Conservation (phyloP, 192 early-diverging fungal species). For the Anaeromyces robustus region DNA sequence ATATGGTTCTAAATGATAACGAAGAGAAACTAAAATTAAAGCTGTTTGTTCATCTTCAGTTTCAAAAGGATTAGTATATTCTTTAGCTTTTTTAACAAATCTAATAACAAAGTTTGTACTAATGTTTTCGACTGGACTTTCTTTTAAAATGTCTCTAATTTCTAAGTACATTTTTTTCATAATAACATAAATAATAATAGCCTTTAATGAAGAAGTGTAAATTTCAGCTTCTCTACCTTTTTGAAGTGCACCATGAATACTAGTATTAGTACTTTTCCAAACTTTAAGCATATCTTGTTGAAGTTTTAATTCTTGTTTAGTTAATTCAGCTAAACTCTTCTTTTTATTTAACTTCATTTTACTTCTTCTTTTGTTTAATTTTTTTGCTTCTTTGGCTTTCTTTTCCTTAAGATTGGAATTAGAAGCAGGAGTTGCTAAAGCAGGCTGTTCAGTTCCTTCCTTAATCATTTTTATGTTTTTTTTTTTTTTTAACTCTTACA, state of each 20-base stretch:
- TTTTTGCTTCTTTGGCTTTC: background rate
- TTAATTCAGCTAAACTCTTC: background rate
- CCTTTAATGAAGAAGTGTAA: background rate
- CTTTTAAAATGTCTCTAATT: background rate
- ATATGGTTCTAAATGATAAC: background rate
- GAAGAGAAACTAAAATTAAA: background rate
- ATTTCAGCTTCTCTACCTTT: background rate
- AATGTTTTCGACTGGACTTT: background rate
- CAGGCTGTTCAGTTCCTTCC: background rate
- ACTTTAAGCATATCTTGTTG: background rate
- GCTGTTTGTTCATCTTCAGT: background rate
- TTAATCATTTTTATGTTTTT: background rate
- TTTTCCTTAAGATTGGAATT: background rate
- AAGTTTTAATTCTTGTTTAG: background rate
- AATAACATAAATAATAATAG: background rate
- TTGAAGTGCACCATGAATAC: background rate
- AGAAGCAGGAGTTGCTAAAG: background rate
- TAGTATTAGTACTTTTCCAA: background rate
- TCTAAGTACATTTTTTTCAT: background rate
- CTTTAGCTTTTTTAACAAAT: background rate
- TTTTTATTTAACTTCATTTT: background rate
- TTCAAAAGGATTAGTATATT: background rate
- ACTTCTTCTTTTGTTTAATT: background rate
- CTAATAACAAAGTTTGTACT: background rate
- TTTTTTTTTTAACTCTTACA: background rate